Conservation (phyloP, 1,139 yeast species). For the Yamadazyma dushanensis region DNA sequence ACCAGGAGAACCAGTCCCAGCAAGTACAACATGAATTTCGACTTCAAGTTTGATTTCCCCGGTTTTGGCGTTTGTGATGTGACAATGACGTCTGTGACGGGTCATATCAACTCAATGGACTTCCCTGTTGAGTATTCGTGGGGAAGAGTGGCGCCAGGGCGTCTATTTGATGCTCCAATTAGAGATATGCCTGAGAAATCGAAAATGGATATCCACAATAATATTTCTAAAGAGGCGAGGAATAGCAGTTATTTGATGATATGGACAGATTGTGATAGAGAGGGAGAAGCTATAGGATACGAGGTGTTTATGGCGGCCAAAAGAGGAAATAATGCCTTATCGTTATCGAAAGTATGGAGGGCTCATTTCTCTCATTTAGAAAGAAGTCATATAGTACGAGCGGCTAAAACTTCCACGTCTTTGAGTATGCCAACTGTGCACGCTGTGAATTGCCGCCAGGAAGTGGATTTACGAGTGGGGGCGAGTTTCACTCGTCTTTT, state of each 20-base stretch:
- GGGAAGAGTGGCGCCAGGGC: constrained; percentile 67
- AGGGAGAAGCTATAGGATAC: constrained; percentile 94
- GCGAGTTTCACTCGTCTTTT: constrained; percentile 82
- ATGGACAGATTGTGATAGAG: constrained; percentile 99
- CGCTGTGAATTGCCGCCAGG: constrained; percentile 86
- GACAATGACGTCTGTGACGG: constrained; percentile 89
- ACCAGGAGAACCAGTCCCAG: constrained; percentile 49
- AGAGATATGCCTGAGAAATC: constrained; percentile 36
- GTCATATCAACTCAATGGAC: constrained; percentile 72
- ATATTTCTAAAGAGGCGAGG: constrained; percentile 68
- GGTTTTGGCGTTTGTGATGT: constrained; percentile 69
- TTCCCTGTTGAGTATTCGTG: constrained; percentile 67
- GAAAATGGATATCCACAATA: constrained; percentile 25
- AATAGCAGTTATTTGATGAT: constrained; percentile 68
- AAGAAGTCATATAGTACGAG: constrained; percentile 65
- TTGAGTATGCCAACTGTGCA: constrained; percentile 71
- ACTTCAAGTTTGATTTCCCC: constrained; percentile 64
- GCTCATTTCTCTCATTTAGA: constrained; percentile 90
- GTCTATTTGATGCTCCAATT: constrained; percentile 68
- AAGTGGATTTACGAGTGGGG: constrained; percentile 87
- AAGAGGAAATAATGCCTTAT: constrained; percentile 50
- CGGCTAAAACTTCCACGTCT: constrained; percentile 66
- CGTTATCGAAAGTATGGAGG: constrained; percentile 54
- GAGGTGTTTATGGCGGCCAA: constrained; percentile 74
- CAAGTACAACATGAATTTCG: constrained; percentile 78